phyloP scores from a whole-genome alignment of 2,329 filamentous ascomycete genomes.

The Colletotrichum sidae region DNA sequence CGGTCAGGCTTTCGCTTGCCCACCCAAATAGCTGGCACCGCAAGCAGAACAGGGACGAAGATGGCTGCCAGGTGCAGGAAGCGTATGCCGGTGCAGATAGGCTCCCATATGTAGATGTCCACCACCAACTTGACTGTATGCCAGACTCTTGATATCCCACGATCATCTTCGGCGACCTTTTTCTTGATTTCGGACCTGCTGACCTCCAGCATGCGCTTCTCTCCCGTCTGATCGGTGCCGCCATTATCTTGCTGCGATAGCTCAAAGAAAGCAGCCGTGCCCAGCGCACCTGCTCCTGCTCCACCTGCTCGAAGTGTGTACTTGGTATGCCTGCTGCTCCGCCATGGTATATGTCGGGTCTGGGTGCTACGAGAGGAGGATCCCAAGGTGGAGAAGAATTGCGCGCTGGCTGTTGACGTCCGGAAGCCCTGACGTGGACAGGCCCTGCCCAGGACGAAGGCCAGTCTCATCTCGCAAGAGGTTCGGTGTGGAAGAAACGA shows the following conservation, averaged over 20 bases:
- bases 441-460: slow-evolving; percentile 56
- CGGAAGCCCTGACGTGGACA: slow-evolving; percentile 54
- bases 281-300: slow-evolving; percentile 57
- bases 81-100: slow-evolving; percentile 85
- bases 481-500: slow-evolving; percentile 12
- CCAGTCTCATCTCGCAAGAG: slow-evolving; percentile 58
- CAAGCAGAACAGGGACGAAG: slow-evolving; percentile 88
- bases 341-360: slow-evolving; percentile 44
- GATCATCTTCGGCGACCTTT: slow-evolving; percentile 71
- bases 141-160: slow-evolving; percentile 67
- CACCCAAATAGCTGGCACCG: slow-evolving; percentile 85
- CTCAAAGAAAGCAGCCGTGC: slow-evolving; percentile 68
- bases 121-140: slow-evolving; percentile 74
- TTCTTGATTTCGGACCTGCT: slow-evolving; percentile 83
- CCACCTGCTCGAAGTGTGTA: slow-evolving; percentile 54
- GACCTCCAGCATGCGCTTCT: slow-evolving; percentile 86
- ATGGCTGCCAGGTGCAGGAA: slow-evolving; percentile 89
- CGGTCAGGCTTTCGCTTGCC: slow-evolving; percentile 72
- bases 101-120: slow-evolving; percentile 83
- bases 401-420: slow-evolving; percentile 40
- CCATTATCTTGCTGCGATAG: slow-evolving; percentile 67
- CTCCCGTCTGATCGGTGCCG: slow-evolving; percentile 71
- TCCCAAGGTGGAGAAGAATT: slow-evolving; percentile 35
- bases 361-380: slow-evolving; percentile 17
- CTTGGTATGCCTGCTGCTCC: slow-evolving; percentile 37